Percentiles rank a stretch among this genome's conserved stretches.
Conservation (phyloP, 148 eudicot species). For the Cornus suecica region DNA sequence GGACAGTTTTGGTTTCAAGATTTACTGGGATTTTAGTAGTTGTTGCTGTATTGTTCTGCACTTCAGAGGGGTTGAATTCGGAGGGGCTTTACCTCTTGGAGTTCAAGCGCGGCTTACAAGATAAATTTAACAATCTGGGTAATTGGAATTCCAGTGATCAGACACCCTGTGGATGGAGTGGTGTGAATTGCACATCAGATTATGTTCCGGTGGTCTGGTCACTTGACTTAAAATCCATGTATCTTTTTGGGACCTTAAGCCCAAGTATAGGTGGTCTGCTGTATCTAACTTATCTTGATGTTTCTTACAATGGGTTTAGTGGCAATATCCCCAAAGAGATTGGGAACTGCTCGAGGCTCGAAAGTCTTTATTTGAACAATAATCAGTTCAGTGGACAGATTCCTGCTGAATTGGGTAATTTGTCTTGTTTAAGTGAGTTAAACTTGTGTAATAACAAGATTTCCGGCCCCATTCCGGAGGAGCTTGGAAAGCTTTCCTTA, state of each 20-base stretch:
- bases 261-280: slow-evolving; percentile 64
- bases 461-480: slow-evolving; percentile 71
- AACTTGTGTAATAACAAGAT: slow-evolving; percentile 84
- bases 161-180: slow-evolving; percentile 84
- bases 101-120: slow-evolving; percentile 52
- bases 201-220: slow-evolving; percentile 42
- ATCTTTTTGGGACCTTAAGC: slow-evolving; percentile 72
- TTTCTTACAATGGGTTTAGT: slow-evolving; percentile 52
- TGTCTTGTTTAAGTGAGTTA: slow-evolving; percentile 50
- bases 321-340: slow-evolving; percentile 69
- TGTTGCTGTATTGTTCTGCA: slow-evolving; percentile 25
- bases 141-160: slow-evolving; percentile 60
- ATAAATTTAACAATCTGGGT: slow-evolving; percentile 39
- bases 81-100: slow-evolving; percentile 76
- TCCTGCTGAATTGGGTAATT: slow-evolving; percentile 62
- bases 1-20: slow-evolving; percentile 31
- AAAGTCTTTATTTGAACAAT: slow-evolving; percentile 50
- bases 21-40: slow-evolving; percentile 30
- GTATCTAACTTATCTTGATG: slow-evolving; percentile 40
- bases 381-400: slow-evolving; percentile 65
- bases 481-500: slow-evolving; percentile 69
- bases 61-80: slow-evolving; percentile 59
- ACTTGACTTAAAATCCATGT: slow-evolving; percentile 53
- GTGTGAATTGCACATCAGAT: slow-evolving; percentile 61
- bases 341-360: slow-evolving; percentile 54